Base-by-base conservation (phyloP, 805 yeast genomes). In the Hanseniaspora nectarophila region DNA sequence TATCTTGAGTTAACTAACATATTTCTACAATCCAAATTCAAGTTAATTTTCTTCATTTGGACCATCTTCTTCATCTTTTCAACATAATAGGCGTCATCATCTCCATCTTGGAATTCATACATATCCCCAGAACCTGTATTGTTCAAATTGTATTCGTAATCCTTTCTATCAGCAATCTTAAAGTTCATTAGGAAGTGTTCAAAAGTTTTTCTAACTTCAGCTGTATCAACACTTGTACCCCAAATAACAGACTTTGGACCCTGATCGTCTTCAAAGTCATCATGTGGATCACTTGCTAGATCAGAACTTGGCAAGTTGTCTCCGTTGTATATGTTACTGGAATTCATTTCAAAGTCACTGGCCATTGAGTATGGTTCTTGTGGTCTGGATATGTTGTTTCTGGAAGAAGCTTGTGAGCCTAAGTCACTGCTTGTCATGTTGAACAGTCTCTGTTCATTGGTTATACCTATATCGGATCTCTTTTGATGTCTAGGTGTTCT, bases 191-290 rank as follows among this genome's bases (percentile, higher is more conserved):
- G 69, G 58, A 92, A 92, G 57, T 81, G 81, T 57, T 94, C 74
- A 69, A 92, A 90, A 47, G 77, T 74, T 58, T 79, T 82, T 35
- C 85, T 76, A 59, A 92, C 82, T 62, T 92, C 96, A 61, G 80
- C 85, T 61, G 92, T 89, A 45, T 94, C 83, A 26, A 92, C 95
- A 63, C 90, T 88, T 1, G 98, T 92, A 67, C 98, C 98, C 98
- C 98, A 92, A 61, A 92, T 90, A 51, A 92, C 95, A 61, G 94
- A 76, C 23, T 81, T 79, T 0, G 95, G 95, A 57, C 84, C 95
- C 28, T 39, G 20, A 7, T 31, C 39, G 7, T 42, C 45, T 8
- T 29, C 44, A 23, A 24, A 18, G 18, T 28, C 48, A 26, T 45
- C 48, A 23, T 13, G 21, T n/a, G 38, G 10, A n/a, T 42, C 33